Base-by-base conservation (phyloP, 2,329 filamentous ascomycete species). In the Xylariaceae sp. region DNA sequence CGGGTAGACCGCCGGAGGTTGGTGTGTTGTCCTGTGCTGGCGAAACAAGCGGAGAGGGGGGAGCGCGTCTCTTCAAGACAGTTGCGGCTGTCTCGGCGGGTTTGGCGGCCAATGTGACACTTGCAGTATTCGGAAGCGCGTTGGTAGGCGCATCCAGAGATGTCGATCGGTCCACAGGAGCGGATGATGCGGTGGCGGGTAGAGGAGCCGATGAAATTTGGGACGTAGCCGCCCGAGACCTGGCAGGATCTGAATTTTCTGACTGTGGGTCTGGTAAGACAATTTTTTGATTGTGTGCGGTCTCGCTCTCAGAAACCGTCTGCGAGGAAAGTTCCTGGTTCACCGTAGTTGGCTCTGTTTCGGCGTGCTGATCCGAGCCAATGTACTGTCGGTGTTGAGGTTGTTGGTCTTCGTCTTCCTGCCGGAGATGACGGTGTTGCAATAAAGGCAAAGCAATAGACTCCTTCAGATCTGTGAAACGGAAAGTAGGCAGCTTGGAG, bases 401-500 rank as follows among this genome's bases (percentile, higher is more conserved):
- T 16, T 9, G 41, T n/a, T 19, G 21, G 7, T 10, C 21, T 16
- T 43, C 22, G 5, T n/a, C 21, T 19, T 43, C 41, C 16, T 67
- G 67, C 32, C 52, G 55, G 32, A 66, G 67, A 39, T 55, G 57
- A 40, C 54, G 57, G 39, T 45, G 70, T 56, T 68, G 70, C 54
- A 70, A 63, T 53, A 71, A 65, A 51, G 65, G 66, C 43, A 71
- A 67, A 36, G 65, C 61, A 36, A 73, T 67, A 44, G 66, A 59
- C 56, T 71, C 69, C 55, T 69, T 70, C 51, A 76, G 69, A 68
- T 81, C 78, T 59, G 72, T 75, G 63, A 79, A 79, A 54, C 79
- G 79, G 66, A 77, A 80, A 19, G 78, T 73, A 26, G 80, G 79
- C 59, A 81, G 68, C 62, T 81, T 81, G 57, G 79, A 81, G 37